Base-by-base conservation (phyloP, 805 yeast species). In the Starmerella apicola region DNA sequence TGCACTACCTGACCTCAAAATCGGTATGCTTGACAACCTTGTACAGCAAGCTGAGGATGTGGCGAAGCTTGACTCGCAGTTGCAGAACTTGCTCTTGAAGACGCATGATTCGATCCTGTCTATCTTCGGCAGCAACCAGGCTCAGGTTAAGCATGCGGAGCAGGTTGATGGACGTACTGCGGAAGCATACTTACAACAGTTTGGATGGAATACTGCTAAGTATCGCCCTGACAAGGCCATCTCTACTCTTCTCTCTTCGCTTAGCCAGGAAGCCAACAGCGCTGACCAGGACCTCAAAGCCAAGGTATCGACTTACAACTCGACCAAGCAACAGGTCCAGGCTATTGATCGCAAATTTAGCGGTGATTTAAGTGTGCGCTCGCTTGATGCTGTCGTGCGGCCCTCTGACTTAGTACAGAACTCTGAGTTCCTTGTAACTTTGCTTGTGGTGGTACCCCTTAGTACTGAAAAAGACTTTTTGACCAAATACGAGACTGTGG, bases 321-420 rank as follows among this genome's bases (percentile, higher is more conserved):
- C 75, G 35, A 95, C 96, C 36, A 82, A 78, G 62, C 74, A 93
- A 32, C 81, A 78, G 56, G 68, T 66, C 45, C 70, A 77, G 36
- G 85, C 95, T 10, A 88, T 94, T 8, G 94, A 88, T 61, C 75
- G 96, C 55, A 86, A 86, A 63, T 81, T 80, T 60, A 79, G 82
- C 28, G 99, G 99, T 43, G 95, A 91, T 59, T 69, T 91, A 49
- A 78, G 95, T 3, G 86, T 88, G 41, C 78, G 82, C 59, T 81
- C 95, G 3, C 67, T 91, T 45, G 96, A 88, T 57, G 91, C 83
- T 54, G 71, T 88, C 41, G 95, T 91, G 37, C 72, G 72, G 38
- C 79, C 84, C 9, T 75, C 76, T 38, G 84, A 91, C 54, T 82
- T 91, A 58, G 86, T 91, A 13, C 66, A 81, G 49, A 74, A 76